phyloP scores from a whole-genome alignment of 495 filamentous ascomycete genomes.

The Xylaria telfairii region DNA sequence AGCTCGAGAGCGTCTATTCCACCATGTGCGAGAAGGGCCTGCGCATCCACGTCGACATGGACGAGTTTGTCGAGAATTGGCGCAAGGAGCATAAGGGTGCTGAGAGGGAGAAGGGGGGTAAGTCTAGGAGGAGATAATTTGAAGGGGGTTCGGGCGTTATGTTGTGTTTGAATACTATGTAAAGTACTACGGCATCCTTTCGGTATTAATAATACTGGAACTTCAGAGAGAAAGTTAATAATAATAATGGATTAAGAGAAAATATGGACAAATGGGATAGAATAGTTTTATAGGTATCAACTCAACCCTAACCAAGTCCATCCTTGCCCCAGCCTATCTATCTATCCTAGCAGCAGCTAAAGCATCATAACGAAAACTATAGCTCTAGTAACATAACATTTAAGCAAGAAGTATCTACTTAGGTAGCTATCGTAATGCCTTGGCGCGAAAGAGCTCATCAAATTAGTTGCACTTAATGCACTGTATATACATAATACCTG shows the following conservation, averaged over 20 bases:
- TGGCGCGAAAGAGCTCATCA: background rate
- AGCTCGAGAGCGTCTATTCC: conserved; percentile 61
- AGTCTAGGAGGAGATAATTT: conserved; percentile 8
- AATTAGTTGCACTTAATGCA: background rate
- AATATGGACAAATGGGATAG: too few relatives aligned
- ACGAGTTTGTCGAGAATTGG: conserved; percentile 46
- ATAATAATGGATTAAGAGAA: too few relatives aligned
- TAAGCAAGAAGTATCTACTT: too few relatives aligned
- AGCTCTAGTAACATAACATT: too few relatives aligned
- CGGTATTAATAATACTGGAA: background rate
- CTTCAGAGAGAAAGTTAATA: too few relatives aligned
- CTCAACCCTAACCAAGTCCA: too few relatives aligned
- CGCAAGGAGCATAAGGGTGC: conserved; percentile 31
- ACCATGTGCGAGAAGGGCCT: conserved; percentile 48
- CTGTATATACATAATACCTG: conserved; percentile 6
- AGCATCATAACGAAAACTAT: too few relatives aligned
- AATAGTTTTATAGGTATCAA: too few relatives aligned
- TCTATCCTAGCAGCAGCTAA: too few relatives aligned
- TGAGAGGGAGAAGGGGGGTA: conserved; percentile 15
- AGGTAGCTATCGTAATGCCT: background rate
- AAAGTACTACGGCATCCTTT: background rate
- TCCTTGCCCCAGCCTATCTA: too few relatives aligned
- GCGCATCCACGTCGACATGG: conserved; percentile 51
- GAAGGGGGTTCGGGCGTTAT: background rate
- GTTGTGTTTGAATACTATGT: background rate